phyloP scores from a whole-genome alignment of 345 rosid genomes.

The Lumnitzera racemosa region DNA sequence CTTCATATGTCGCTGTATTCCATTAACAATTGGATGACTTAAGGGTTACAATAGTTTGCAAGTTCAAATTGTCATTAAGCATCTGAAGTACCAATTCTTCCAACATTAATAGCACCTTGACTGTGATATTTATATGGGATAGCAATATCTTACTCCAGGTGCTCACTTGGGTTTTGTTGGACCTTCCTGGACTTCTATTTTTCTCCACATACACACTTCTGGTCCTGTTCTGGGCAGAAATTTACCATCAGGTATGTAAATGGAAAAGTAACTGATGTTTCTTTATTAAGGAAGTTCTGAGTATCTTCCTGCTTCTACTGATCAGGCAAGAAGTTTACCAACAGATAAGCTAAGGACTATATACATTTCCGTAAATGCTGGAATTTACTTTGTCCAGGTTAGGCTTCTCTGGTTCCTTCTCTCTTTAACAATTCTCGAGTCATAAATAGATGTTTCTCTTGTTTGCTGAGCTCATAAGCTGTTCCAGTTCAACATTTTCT shows the following conservation, averaged over 20 bases:
- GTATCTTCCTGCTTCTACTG: constrained; percentile 9
- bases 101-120: neutral
- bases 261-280: neutral
- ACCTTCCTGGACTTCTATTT: constrained; percentile 83
- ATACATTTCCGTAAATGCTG: constrained; percentile 54
- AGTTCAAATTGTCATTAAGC: too few species aligned
- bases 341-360: constrained; percentile 72
- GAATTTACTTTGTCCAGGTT: constrained; percentile 78
- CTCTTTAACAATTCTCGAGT: neutral
- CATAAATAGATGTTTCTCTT: neutral
- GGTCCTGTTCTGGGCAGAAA: constrained; percentile 98
- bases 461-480: neutral
- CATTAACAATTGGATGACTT: too few species aligned
- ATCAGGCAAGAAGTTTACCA: constrained; percentile 95
- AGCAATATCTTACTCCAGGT: constrained; percentile 44
- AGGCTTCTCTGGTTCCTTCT: neutral
- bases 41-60: too few species aligned
- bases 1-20: too few species aligned
- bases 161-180: constrained; percentile 52
- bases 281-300: constrained; percentile 12
- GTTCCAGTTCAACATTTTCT: too few species aligned
- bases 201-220: constrained; percentile 92
- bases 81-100: neutral
- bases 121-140: constrained; percentile 7
- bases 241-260: constrained; percentile 88